Evolutionary conservation across 129 eudicot genomes (phyloP).

Genomic region (Tagetes erecta): DNA sequence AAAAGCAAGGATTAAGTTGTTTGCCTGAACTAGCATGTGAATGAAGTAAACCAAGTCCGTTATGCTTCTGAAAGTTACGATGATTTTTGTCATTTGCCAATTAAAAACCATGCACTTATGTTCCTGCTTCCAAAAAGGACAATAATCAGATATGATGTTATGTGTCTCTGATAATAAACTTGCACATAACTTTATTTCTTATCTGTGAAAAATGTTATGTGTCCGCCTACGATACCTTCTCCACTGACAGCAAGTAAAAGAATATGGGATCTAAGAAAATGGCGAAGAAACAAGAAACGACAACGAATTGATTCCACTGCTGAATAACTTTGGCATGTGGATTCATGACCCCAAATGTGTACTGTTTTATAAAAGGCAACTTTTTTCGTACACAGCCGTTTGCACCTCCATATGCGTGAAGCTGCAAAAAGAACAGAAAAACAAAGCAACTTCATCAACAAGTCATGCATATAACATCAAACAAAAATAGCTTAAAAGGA

Average conservation of each 20-base stretch:
- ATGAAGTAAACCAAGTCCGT: conserved; percentile 71
- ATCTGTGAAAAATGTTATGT: neutral
- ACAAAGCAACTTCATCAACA: neutral
- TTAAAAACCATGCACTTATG: conserved; percentile 62
- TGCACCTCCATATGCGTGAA: conserved; percentile 54
- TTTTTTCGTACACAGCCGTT: conserved; percentile 55
- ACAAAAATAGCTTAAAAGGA: neutral
- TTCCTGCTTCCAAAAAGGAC: conserved; percentile 43
- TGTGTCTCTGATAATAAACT: neutral
- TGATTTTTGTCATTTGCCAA: conserved; percentile 54
- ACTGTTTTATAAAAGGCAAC: conserved; percentile 40
- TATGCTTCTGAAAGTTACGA: conserved; percentile 66
- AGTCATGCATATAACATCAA: neutral
- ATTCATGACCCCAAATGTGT: conserved; percentile 66
- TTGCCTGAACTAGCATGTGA: conserved; percentile 89
- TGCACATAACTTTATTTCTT: neutral
- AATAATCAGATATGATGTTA: conserved; percentile 1
- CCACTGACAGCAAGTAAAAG: conserved; percentile 57
- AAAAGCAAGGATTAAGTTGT: neutral
- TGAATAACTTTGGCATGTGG: conserved; percentile 76
- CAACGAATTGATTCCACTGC: conserved; percentile 74
- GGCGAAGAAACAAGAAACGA: conserved; percentile 59
- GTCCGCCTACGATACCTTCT: conserved; percentile 43
- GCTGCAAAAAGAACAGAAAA: conserved; percentile 38
- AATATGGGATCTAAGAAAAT: conserved; percentile 80